These are phyloP conservation scores for Fusarium sulawesiense DNA, from an alignment of 2,329 filamentous ascomycete genomes.

Conservation along the genomic window DNA sequence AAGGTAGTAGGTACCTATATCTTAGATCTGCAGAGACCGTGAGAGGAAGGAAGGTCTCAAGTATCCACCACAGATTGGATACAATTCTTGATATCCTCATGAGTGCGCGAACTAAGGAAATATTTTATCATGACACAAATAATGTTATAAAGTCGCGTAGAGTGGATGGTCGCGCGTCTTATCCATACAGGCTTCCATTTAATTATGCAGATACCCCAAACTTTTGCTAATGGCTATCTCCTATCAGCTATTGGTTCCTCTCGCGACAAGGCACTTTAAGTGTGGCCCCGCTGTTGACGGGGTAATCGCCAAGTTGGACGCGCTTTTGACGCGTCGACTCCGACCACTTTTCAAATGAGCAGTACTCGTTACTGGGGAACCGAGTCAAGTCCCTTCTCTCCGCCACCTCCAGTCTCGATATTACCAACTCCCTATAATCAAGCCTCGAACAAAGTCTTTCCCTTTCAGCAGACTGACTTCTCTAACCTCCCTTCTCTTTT, in stretches of 20 bases:
- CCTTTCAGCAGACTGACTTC: not conserved
- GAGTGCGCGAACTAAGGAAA: not conserved
- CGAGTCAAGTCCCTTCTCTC: constrained; percentile 23
- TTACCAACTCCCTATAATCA: constrained; percentile 17
- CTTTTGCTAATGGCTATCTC: not conserved
- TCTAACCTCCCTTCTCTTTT: not conserved
- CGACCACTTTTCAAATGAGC: constrained; percentile 39
- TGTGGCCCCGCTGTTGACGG: constrained; percentile 22
- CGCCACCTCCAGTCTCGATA: constrained; percentile 15
- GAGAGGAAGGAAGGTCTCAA: not conserved
- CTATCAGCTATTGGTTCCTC: constrained; percentile 17
- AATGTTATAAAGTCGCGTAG: constrained; percentile 6
- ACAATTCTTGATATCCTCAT: not conserved
- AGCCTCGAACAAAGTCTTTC: not conserved
- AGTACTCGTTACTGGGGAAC: constrained; percentile 36
- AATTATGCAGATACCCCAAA: not conserved
- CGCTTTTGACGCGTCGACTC: constrained; percentile 32
- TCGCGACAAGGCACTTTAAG: constrained; percentile 21
- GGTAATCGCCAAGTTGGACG: constrained; percentile 31
- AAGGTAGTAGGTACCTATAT: not conserved
- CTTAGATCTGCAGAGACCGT: not conserved
- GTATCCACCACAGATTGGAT: not conserved
- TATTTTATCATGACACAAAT: not conserved
- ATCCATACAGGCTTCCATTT: not conserved
- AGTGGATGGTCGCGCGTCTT: constrained; percentile 11